Evolutionary conservation across 2,329 filamentous ascomycete species (phyloP), one percentile per base, ranked within the genome.

Genomic region (Lecanicillium sp.): DNA sequence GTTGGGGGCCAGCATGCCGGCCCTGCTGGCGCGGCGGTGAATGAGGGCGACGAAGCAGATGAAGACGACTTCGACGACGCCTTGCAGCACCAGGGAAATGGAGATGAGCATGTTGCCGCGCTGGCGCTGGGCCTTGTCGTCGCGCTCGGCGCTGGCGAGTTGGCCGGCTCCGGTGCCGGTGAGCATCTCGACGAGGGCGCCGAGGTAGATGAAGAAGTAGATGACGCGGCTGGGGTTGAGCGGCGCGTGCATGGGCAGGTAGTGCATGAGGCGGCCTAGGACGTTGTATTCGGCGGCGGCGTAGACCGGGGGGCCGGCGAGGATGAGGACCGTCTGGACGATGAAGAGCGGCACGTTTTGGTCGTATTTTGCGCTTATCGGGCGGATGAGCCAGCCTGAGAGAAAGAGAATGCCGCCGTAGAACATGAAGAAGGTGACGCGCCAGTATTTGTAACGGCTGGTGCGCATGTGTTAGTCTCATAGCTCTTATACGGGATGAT

Each of bases 41-140:
- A 52, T 42, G 19, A 49, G 35, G 1, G 36, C 48, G 0, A 49
- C 49, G 42, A 52, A 39, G 19, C 19, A 22, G 11, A 52, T 52
- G 13, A 52, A 52, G 13, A 29, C 49, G 18, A 49, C 7, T 18
- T 52, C 50, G 5, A 52, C 45, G 4, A 42, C 19, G 1, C 31
- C 49, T 31, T 52, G 50, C 10, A 76, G 43, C 1, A 61, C 50
- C 10, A 81, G 68, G 18, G 72, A 69, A 17, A 69, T 65, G 0
- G 53, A 66, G 34, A 81, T 62, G 1, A 79, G 53, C 0, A 68
- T 62, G 43, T 81, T 79, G 0, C 77, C 77, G 0, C 62, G 60
- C 2, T 62, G 58, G 42, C 80, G 78, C 5, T 66, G 54, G 1
- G 74, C 74, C 39, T 66, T 66, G 46, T 81, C 76, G 27, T 72